A percentile compares a stretch with the other conserved stretches of the same genome.
These are phyloP conservation scores for Exophiala oligosperma DNA, from an alignment of 2,329 filamentous ascomycete species.

Conservation along the genomic window DNA sequence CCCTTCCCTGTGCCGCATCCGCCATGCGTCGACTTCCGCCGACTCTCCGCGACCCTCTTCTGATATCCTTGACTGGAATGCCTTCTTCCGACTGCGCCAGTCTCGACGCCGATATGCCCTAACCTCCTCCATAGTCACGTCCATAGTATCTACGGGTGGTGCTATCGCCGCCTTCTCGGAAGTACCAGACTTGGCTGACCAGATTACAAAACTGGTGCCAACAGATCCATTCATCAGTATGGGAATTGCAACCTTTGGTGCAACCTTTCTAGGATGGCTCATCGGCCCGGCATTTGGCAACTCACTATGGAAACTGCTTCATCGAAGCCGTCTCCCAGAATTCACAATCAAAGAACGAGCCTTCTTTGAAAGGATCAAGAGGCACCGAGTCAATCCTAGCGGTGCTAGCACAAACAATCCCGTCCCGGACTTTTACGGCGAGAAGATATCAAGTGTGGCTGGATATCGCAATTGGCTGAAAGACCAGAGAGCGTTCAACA, in stretches of 20 bases:
- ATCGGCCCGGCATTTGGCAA: conserved; percentile 80
- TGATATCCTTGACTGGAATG: conserved; percentile 77
- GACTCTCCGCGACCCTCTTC: conserved; percentile 5
- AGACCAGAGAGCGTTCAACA: conserved; percentile 95
- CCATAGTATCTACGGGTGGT: conserved; percentile 62
- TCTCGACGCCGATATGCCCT: conserved; percentile 82
- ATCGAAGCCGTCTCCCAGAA: conserved; percentile 54
- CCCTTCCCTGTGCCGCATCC: conserved; percentile 20
- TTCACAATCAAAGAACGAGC: conserved; percentile 76
- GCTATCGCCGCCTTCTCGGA: conserved; percentile 35
- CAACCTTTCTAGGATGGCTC: conserved; percentile 82
- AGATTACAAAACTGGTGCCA: conserved; percentile 27
- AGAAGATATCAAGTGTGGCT: conserved; percentile 92
- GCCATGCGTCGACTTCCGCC: conserved; percentile 22
- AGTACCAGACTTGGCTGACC: conserved; percentile 25
- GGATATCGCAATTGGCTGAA: conserved; percentile 96
- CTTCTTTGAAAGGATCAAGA: conserved; percentile 90
- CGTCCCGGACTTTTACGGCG: conserved; percentile 95
- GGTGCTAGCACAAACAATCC: conserved; percentile 89
- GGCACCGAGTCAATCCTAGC: conserved; percentile 86
- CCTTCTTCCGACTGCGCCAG: conserved; percentile 87
- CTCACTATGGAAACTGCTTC: conserved; percentile 72
- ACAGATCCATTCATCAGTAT: conserved; percentile 86
- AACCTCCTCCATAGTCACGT: conserved; percentile 69
- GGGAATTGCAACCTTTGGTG: conserved; percentile 75